These are phyloP conservation scores for Pouteria campechiana DNA, from an alignment of 179 eudicot species.

Conservation along the genomic window DNA sequence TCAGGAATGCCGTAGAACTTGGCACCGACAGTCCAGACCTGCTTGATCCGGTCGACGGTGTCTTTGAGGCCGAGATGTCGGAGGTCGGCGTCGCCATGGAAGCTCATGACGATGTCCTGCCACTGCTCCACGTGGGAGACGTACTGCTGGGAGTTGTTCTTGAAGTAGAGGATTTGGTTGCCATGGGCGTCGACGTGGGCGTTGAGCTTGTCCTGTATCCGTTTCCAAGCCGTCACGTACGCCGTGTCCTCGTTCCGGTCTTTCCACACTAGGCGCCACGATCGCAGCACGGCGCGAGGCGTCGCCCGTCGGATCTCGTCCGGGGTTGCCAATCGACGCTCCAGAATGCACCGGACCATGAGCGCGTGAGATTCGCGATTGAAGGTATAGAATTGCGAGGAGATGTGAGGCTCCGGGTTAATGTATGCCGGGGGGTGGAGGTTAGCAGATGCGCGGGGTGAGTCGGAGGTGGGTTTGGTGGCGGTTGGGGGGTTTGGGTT, in stretches of 20 bases:
- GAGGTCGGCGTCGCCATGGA: slow-evolving; percentile 49
- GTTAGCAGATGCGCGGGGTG: slow-evolving; percentile 8
- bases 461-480: slow-evolving; percentile 12
- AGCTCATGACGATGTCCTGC: slow-evolving; percentile 74
- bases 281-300: slow-evolving; percentile 39
- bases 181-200: slow-evolving; percentile 29
- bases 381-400: slow-evolving; percentile 83
- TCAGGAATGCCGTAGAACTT: slow-evolving; percentile 96
- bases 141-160: slow-evolving; percentile 59
- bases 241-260: slow-evolving; percentile 95
- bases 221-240: slow-evolving; percentile 81
- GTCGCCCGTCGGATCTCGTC: slow-evolving; percentile 65
- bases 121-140: slow-evolving; percentile 77
- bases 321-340: slow-evolving; percentile 46
- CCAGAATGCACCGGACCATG: slow-evolving; percentile 51
- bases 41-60: slow-evolving; percentile 77
- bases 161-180: slow-evolving; percentile 53
- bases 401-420: slow-evolving; percentile 55
- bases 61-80: slow-evolving; percentile 71
- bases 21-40: slow-evolving; percentile 89
- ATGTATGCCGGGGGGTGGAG: slow-evolving; percentile 7
- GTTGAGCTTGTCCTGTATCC: slow-evolving; percentile 80
- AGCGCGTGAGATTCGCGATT: slow-evolving; percentile 55
- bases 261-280: slow-evolving; percentile 91
- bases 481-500: slow-evolving; percentile 31